These are phyloP conservation scores for Boletellus ananas DNA, from an alignment of 768 basidiomycete genomes.

Conservation along the genomic window DNA sequence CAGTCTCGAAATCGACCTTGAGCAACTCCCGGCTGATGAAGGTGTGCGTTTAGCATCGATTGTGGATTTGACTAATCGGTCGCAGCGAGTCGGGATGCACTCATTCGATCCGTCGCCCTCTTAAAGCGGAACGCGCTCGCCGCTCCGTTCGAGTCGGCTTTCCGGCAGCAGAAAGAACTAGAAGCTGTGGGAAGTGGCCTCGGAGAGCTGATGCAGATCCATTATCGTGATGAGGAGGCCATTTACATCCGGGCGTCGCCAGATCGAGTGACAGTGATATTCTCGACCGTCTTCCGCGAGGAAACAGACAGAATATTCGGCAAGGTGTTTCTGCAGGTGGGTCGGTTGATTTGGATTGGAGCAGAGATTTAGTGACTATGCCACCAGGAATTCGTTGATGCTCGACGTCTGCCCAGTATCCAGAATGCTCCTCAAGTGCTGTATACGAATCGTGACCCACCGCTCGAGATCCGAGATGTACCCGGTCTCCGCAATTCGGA, in stretches of 20 bases:
- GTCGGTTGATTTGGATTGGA: slow-evolving; percentile 5
- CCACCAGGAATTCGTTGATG: slow-evolving; percentile 94
- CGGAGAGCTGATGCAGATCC: slow-evolving; percentile 87
- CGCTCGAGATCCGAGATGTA: slow-evolving; percentile 90
- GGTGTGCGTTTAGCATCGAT: slow-evolving; percentile 46
- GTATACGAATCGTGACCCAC: slow-evolving; percentile 92
- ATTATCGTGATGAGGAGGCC: slow-evolving; percentile 95
- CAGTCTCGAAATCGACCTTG: slow-evolving; percentile 82
- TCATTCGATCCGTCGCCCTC: slow-evolving; percentile 78
- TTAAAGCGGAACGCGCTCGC: slow-evolving; percentile 92
- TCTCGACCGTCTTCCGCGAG: slow-evolving; percentile 94
- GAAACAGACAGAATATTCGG: slow-evolving; percentile 97
- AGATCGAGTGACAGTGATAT: slow-evolving; percentile 97
- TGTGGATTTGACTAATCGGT: slow-evolving; percentile 6
- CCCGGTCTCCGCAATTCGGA: slow-evolving; percentile 78
- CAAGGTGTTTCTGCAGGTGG: slow-evolving; percentile 95
- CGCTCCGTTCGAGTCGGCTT: slow-evolving; percentile 90
- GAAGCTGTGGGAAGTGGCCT: slow-evolving; percentile 63
- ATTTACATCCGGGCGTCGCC: slow-evolving; percentile 91
- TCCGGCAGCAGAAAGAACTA: slow-evolving; percentile 77
- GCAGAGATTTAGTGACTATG: slow-evolving; percentile 4
- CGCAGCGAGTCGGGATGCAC: slow-evolving; percentile 72
- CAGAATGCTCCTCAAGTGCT: slow-evolving; percentile 97
- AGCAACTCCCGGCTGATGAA: slow-evolving; percentile 73
- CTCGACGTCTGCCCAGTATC: slow-evolving; percentile 86